Base-by-base conservation (phyloP, 768 basidiomycete species). In the Trametes punicea region DNA sequence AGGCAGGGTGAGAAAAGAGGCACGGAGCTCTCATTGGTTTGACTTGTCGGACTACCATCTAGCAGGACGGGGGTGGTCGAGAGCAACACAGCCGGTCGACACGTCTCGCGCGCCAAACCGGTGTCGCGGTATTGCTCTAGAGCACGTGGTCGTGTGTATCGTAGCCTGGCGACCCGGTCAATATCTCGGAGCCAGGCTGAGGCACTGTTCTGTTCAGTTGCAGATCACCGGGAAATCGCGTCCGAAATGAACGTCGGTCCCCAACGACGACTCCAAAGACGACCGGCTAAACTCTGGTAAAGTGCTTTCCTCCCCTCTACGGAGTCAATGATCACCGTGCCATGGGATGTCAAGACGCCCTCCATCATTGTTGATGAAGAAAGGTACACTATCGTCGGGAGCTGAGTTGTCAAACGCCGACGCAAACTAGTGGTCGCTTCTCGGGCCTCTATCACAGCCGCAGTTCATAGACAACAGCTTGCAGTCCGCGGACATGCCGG, bases 131-230 rank as follows among this genome's bases (percentile, higher is more conserved):
- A 47, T 16, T 33, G 30, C 9, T 27, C 34, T 29, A 34, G 44
- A 38, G 44, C 52, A 54, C 52, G 52, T 54, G 52, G 52, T 20
- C 51, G 51, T 16, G 51, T 34, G 25, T 2, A 6, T 3, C n/a
- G n/a, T n/a, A n/a, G n/a, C n/a, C n/a, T n/a, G n/a, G n/a, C n/a
- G n/a, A n/a, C n/a, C n/a, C n/a, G n/a, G n/a, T n/a, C n/a, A n/a
- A n/a, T n/a, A n/a, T n/a, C n/a, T n/a, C n/a, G n/a, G n/a, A n/a
- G n/a, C n/a, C n/a, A n/a, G n/a, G n/a, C n/a, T n/a, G n/a, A n/a
- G n/a, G n/a, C n/a, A n/a, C n/a, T n/a, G n/a, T n/a, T n/a, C n/a
- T n/a, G n/a, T n/a, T n/a, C n/a, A 21, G 20, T 20, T 33, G 30
- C 26, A n/a, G 48, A 31, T 29, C 25, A 41, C 18, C n/a, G 18